Base-by-base conservation (phyloP, 768 basidiomycete species). In the Gautieria morchelliformis region DNA sequence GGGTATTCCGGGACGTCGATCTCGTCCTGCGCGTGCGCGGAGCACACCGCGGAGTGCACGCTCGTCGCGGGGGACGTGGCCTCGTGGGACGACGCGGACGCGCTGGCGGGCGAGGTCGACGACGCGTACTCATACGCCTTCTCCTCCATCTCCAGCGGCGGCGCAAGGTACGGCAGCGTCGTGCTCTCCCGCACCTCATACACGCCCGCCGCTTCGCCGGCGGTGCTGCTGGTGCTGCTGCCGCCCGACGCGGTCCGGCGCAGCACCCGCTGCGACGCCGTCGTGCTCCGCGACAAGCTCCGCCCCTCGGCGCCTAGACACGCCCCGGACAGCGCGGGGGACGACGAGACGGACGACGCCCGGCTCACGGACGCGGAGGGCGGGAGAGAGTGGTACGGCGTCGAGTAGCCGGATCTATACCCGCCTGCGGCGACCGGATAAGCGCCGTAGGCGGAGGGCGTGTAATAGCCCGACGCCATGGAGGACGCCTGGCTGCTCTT, bases 401-500 rank as follows among this genome's bases (percentile, higher is more conserved):
- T n/a, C 2, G 45, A 27, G 45, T 4, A 46, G 45, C 12, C 19
- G 2, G 45, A 17, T 46, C 45, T 11, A 10, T 27, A 20, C 45
- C 19, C 45, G 45, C 45, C 24, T 2, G n/a, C 24, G 4, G 10
- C 27, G 5, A 2, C 5, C 27, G 45, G 19, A 17, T 46, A 27
- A 4, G 10, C 45, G 19, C 10, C 45, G 45, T 46, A 27, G 5
- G 5, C 35, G 2, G 35, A 37, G 45, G 7, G 17, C 49, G 58
- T 14, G 35, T 57, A n/a, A 50, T 54, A 47, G 46, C 40, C 33
- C 52, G 53, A 9, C 35, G 42, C 15, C 33, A 40, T 15, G 45
- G 46, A 30, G 40, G 53, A 20, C 56, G 61, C 37, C 45, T 59
- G 12, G 56, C 64, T 64, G 61, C 62, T 65, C 2, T 65, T 68